phyloP scores from a whole-genome alignment of 306 rosid genomes.

The Hippophae tibetana region DNA sequence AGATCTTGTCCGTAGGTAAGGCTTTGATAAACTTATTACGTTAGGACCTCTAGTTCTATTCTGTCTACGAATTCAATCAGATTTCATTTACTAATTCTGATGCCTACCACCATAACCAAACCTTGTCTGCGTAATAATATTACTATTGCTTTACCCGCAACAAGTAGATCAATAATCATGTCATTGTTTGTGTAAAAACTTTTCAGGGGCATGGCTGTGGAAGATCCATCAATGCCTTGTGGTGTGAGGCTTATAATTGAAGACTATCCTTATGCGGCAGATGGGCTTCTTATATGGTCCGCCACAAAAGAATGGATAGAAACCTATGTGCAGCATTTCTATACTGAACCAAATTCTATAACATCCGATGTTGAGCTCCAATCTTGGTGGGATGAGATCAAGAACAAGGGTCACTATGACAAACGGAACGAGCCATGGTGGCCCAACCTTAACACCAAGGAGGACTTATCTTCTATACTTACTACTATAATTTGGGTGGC shows the following conservation, averaged over 20 bases:
- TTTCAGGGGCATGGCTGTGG: slow-evolving; percentile 37
- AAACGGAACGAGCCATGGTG: slow-evolving; percentile 85
- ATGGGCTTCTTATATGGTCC: slow-evolving; percentile 92
- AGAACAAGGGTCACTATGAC: slow-evolving; percentile 71
- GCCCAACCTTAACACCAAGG: slow-evolving; percentile 68
- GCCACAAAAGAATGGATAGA: slow-evolving; percentile 88
- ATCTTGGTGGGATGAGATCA: slow-evolving; percentile 89
- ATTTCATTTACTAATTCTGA: background rate
- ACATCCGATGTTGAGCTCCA: slow-evolving; percentile 67
- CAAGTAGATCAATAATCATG: too few relatives aligned
- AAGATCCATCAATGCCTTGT: background rate
- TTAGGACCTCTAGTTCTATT: background rate
- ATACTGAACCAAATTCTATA: slow-evolving; percentile 50
- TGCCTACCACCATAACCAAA: background rate
- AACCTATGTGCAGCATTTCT: slow-evolving; percentile 60
- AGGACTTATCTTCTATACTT: slow-evolving; percentile 60
- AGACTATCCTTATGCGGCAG: slow-evolving; percentile 94
- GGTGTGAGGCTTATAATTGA: slow-evolving; percentile 79
- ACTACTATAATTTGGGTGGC: slow-evolving; percentile 81
- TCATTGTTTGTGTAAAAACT: background rate
- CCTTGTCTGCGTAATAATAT: background rate
- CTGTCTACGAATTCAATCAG: background rate
- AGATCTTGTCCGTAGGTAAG: slow-evolving; percentile 83
- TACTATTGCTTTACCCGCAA: background rate
- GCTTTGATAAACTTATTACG: background rate